Conservation (phyloP, 176 grass and related monocot species). For the Cenchrus fungigraminus region DNA sequence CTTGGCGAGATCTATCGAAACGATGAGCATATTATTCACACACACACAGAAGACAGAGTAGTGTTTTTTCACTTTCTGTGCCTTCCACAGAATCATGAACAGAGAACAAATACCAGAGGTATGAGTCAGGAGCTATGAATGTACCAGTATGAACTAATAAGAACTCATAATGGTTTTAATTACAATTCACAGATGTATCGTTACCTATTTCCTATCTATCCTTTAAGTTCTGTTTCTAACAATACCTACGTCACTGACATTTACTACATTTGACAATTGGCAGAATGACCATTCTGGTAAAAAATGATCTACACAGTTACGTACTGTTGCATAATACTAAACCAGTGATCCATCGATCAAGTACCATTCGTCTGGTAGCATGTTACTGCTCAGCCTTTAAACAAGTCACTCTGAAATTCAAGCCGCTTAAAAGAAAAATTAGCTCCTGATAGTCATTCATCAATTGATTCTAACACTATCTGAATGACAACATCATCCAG, state of each 20-base stretch:
- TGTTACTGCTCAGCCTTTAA: background rate
- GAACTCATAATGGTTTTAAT: background rate
- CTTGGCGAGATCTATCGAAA: background rate
- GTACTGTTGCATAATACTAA: background rate
- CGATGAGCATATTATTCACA: background rate
- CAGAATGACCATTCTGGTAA: background rate
- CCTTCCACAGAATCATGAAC: slow-evolving; percentile 4
- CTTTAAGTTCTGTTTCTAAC: slow-evolving; percentile 13
- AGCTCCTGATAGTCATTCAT: slow-evolving; percentile 28
- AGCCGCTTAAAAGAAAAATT: background rate
- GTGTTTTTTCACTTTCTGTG: background rate
- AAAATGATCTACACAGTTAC: slow-evolving; percentile 15
- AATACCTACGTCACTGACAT: slow-evolving; percentile 20
- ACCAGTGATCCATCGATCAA: slow-evolving; percentile 5
- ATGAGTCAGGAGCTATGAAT: background rate
- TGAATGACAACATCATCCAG: slow-evolving; percentile 76
- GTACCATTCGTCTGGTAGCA: background rate
- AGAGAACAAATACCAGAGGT: background rate
- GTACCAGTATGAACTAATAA: slow-evolving; percentile 14
- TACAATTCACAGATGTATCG: background rate
- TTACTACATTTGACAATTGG: background rate
- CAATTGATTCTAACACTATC: slow-evolving; percentile 51
- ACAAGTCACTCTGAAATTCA: slow-evolving; percentile 1
- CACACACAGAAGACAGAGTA: background rate
- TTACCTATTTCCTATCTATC: slow-evolving; percentile 29